phyloP scores from a whole-genome alignment of 2,329 filamentous ascomycete genomes.

The Phialophora verrucosa region DNA sequence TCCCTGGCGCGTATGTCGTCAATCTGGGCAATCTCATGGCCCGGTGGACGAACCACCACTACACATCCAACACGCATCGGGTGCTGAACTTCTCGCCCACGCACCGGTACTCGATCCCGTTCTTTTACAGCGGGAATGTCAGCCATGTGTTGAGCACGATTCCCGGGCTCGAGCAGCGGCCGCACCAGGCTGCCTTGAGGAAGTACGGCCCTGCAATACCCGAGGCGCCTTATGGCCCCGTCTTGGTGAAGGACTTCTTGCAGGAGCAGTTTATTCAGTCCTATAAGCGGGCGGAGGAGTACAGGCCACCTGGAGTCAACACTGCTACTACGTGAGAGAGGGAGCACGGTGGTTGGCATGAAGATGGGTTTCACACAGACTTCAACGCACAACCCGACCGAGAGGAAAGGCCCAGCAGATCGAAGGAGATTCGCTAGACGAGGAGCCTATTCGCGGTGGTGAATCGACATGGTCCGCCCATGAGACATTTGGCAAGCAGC shows the following conservation, averaged over 20 bases:
- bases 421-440: no score
- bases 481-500: no score
- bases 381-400: no score
- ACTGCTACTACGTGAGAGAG: not conserved
- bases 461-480: no score
- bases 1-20: conserved; percentile 42
- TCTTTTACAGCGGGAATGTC: conserved; percentile 23
- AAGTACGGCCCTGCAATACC: conserved; percentile 19
- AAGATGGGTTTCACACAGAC: not conserved
- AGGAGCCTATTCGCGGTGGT: no score
- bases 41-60: conserved; percentile 42
- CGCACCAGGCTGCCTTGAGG: not conserved
- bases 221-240: conserved; percentile 6
- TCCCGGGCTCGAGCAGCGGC: conserved; percentile 18
- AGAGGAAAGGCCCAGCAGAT: no score
- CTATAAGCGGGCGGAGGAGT: conserved; percentile 19
- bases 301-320: conserved; percentile 2
- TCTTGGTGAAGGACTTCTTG: conserved; percentile 18
- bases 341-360: not conserved
- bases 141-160: conserved; percentile 16
- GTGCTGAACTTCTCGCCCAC: conserved; percentile 38
- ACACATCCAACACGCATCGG: conserved; percentile 41
- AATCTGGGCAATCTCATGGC: conserved; percentile 44
- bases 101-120: conserved; percentile 22
- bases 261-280: conserved; percentile 17